Evolutionary conservation across 192 early-diverging fungal genomes (phyloP).

Genomic region (Podila clonocystis): DNA sequence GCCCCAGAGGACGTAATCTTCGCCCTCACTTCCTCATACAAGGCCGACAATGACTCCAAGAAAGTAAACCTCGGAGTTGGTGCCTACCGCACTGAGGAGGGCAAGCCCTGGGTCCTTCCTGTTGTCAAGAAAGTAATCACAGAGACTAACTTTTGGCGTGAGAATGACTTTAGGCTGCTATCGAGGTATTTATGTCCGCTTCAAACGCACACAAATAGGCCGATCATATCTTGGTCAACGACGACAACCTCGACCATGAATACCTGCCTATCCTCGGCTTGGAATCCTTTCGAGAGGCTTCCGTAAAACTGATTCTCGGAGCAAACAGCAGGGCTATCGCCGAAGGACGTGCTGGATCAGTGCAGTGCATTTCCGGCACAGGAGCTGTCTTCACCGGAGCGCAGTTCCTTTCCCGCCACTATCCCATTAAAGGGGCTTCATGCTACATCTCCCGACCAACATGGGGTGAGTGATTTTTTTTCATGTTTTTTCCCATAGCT

Average conservation of each 20-base stretch:
- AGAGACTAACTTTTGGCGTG: not conserved
- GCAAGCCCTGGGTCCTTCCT: slow-evolving; percentile 96
- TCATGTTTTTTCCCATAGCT: slow-evolving; percentile 3
- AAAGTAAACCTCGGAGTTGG: slow-evolving; percentile 98
- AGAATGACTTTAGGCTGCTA: not conserved
- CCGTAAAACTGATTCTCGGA: slow-evolving; percentile 86
- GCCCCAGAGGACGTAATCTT: slow-evolving; percentile 94
- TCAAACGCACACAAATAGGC: slow-evolving; percentile 59
- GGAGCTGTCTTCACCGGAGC: slow-evolving; percentile 91
- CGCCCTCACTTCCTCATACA: slow-evolving; percentile 83
- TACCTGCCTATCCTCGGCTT: slow-evolving; percentile 92
- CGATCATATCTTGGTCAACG: slow-evolving; percentile 73
- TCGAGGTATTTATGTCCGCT: not conserved
- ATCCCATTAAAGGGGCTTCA: slow-evolving; percentile 62
- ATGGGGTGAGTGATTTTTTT: slow-evolving; percentile 74
- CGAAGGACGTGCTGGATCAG: slow-evolving; percentile 75
- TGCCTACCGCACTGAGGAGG: slow-evolving; percentile 91
- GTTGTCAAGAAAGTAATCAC: slow-evolving; percentile 85
- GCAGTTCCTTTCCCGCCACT: slow-evolving; percentile 82
- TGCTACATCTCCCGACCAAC: slow-evolving; percentile 95
- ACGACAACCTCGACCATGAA: slow-evolving; percentile 88
- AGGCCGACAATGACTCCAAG: slow-evolving; percentile 76
- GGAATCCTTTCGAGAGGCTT: slow-evolving; percentile 78
- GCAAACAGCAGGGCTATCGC: slow-evolving; percentile 72
- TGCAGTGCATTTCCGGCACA: slow-evolving; percentile 96